A percentile compares a stretch with the other conserved stretches of the same genome.
phyloP scores from a whole-genome alignment of 2,329 filamentous ascomycete genomes.

The Stenocarpella maydis region DNA sequence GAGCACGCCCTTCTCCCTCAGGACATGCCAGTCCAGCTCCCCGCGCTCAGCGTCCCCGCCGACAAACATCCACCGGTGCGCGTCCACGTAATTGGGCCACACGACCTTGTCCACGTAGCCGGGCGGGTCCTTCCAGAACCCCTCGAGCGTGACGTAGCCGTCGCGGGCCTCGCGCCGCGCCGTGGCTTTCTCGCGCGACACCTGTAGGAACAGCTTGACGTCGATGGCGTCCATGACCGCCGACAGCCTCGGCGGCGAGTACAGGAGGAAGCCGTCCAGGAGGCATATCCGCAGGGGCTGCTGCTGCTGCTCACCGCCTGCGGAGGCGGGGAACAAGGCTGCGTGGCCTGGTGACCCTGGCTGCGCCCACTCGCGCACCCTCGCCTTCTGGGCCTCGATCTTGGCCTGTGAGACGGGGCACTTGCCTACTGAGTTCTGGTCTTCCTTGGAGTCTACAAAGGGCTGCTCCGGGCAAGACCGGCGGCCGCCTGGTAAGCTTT shows the following conservation, averaged over 20 bases:
- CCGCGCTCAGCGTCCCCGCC: conserved; percentile 69
- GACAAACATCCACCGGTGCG: conserved; percentile 84
- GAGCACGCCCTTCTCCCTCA: conserved; percentile 50
- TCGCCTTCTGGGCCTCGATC: conserved; percentile 55
- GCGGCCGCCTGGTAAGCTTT: conserved; percentile 26
- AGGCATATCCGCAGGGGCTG: conserved; percentile 66
- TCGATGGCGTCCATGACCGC: conserved; percentile 71
- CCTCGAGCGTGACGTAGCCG: conserved; percentile 83
- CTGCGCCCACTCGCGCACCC: conserved; percentile 57
- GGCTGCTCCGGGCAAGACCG: conserved; percentile 47
- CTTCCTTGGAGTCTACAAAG: conserved; percentile 64
- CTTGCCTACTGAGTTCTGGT: conserved; percentile 67
- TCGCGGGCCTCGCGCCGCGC: conserved; percentile 71
- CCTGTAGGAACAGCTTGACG: conserved; percentile 79
- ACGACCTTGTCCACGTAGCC: conserved; percentile 95
- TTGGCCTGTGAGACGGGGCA: conserved; percentile 59
- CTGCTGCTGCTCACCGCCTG: conserved; percentile 3
- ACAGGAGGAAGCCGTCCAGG: conserved; percentile 90
- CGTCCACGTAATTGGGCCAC: conserved; percentile 90
- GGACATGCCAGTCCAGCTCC: conserved; percentile 55
- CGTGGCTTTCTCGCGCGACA: conserved; percentile 70
- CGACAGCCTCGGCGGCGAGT: conserved; percentile 60
- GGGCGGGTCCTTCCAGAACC: conserved; percentile 94
- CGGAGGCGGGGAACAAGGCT: conserved; percentile 39
- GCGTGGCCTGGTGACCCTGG: conserved; percentile 54